Percentiles rank a stretch among this genome's conserved stretches.
These are phyloP conservation scores for Inga leiocalycina DNA, from an alignment of 306 rosid genomes.

Conservation along the genomic window DNA sequence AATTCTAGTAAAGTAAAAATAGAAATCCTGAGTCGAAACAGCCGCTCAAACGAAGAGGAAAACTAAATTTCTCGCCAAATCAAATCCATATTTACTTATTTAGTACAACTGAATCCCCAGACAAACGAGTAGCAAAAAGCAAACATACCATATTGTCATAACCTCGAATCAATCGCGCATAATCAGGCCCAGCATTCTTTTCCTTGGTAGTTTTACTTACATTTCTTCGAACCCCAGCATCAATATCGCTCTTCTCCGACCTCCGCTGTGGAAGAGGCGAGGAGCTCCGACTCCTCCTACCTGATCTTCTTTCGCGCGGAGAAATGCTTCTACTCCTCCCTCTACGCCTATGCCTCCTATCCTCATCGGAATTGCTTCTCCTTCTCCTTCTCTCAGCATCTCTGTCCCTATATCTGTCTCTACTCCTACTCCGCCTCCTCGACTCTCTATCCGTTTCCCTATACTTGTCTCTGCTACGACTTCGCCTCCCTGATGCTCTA, in stretches of 20 bases:
- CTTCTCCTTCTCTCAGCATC: slow-evolving; percentile 41
- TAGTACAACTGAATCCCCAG: no score
- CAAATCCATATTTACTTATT: neutral
- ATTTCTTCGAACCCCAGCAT: slow-evolving; percentile 31
- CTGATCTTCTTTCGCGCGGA: slow-evolving; percentile 25
- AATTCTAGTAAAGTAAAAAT: no score
- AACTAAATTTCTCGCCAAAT: neutral
- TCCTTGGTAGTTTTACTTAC: slow-evolving; percentile 40
- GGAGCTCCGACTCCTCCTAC: slow-evolving; percentile 37
- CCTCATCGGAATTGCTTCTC: slow-evolving; percentile 35
- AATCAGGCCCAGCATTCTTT: slow-evolving; percentile 53
- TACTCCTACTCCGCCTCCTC: slow-evolving; percentile 38
- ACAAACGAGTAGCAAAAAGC: neutral
- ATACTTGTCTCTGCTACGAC: slow-evolving; percentile 36
- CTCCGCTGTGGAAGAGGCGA: slow-evolving; percentile 47
- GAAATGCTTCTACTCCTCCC: slow-evolving; percentile 34
- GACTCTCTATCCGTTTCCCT: slow-evolving; percentile 40
- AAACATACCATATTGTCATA: slow-evolving; percentile 71
- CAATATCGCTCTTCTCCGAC: slow-evolving; percentile 35
- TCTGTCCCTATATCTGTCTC: slow-evolving; percentile 42
- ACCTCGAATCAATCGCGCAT: slow-evolving; percentile 63
- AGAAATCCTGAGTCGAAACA: neutral
- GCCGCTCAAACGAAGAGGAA: neutral
- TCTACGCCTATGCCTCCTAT: slow-evolving; percentile 26
- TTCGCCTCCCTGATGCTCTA: slow-evolving; percentile 29